These are phyloP conservation scores for Trypanosoma congolense DNA, from an alignment of 208 protist genomes.

Conservation along the genomic window DNA sequence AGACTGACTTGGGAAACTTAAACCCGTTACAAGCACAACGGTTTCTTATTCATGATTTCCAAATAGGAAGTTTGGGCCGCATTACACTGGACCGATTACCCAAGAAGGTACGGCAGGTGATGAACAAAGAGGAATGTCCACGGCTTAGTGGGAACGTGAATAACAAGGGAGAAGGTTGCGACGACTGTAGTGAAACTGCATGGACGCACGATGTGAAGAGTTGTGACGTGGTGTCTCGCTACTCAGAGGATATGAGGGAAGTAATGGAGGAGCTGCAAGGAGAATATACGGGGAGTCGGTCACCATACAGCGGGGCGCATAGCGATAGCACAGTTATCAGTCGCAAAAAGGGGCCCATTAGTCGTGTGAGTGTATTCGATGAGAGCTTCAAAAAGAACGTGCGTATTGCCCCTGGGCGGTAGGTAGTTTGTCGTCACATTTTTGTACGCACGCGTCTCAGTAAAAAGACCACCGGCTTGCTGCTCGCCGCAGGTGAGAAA, in stretches of 20 bases:
- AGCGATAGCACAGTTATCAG: constrained; percentile 64
- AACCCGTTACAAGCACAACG: constrained; percentile 60
- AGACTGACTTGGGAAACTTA: constrained; percentile 79
- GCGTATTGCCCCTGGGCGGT: constrained; percentile 43
- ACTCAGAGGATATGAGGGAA: constrained; percentile 75
- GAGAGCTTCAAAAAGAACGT: constrained; percentile 44
- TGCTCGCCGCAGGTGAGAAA: too few relatives aligned
- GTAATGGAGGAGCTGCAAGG: constrained; percentile 62
- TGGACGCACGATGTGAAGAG: constrained; percentile 75
- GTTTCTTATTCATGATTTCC: constrained; percentile 86
- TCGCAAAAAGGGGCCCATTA: constrained; percentile 75
- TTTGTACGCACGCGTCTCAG: too few relatives aligned
- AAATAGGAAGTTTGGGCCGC: constrained; percentile 68
- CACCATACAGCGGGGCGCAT: not conserved
- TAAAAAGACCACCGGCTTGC: too few relatives aligned
- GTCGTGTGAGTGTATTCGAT: constrained; percentile 46
- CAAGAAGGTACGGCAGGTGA: constrained; percentile 30
- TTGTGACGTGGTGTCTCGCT: constrained; percentile 66
- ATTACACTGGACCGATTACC: constrained; percentile 84
- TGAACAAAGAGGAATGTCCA: constrained; percentile 7
- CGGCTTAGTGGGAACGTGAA: not conserved
- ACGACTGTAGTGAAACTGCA: constrained; percentile 25
- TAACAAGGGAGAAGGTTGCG: not conserved
- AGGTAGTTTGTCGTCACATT: not conserved
- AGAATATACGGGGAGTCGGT: constrained; percentile 1